Evolutionary conservation across 2,329 filamentous ascomycete genomes (phyloP), one percentile per base, ranked within the genome.

Genomic region (Sordariomycetes sp.): DNA sequence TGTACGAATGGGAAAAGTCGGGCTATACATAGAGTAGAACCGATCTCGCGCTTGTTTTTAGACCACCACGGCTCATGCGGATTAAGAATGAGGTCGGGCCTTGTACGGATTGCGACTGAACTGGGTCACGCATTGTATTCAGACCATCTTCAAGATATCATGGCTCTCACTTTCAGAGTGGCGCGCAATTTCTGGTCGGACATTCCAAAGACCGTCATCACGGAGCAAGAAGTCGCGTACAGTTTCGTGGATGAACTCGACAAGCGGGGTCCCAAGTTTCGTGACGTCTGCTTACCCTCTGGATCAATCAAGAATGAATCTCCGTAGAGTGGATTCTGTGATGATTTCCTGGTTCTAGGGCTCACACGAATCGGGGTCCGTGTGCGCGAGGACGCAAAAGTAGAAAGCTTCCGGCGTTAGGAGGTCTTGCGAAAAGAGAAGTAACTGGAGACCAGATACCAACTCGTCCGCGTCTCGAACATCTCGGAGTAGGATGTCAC

Each of bases 161-260:
- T n/a, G n/a, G n/a, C n/a, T n/a, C n/a, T n/a, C n/a, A n/a, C n/a
- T n/a, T n/a, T n/a, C n/a, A n/a, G n/a, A n/a, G n/a, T 32, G 28
- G 28, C 28, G 28, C 8, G 28, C 28, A 8, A 55, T 7, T 28
- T 42, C 36, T 20, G 34, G 22, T 22, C 28, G 35, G 25, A 25
- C n/a, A n/a, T 1, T n/a, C 1, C 5, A 6, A 22, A 73, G 59
- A 0, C 72, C 71, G 0, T 62, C 59, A 1, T 70, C 68, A 8
- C 69, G 69, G 2, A 76, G 24, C 0, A 80, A 65, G 52, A 74
- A 79, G 10, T 79, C 76, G 1, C 69, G 63, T 0, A 79, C 74
- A 0, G 76, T 77, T 60, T 79, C 74, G 45, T 55, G 53, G 24
- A 55, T 52, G 60, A 56, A 55, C 24, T 55, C 34, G 35, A 55